A percentile compares a stretch with the other conserved stretches of the same genome.
Evolutionary conservation across 495 filamentous ascomycete genomes (phyloP).

Genomic region (Filosporella fistucella): DNA sequence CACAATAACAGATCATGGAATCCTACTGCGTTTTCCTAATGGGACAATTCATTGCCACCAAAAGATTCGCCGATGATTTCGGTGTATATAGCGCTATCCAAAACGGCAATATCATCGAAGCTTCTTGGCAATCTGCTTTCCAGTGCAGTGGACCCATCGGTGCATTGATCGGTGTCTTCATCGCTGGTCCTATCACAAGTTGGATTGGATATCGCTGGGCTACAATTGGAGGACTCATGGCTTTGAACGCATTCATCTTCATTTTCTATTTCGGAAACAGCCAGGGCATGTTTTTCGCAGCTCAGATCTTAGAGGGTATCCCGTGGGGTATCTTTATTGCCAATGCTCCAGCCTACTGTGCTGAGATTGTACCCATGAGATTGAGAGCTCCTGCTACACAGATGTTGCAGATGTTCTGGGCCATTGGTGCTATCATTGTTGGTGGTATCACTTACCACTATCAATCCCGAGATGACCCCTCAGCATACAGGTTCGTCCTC

Average conservation of each 20-base stretch:
- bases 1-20: constrained; percentile 34
- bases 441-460: constrained; percentile 43
- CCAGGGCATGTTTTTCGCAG: constrained; percentile 36
- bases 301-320: constrained; percentile 58
- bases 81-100: constrained; percentile 41
- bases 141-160: constrained; percentile 61
- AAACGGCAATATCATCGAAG: constrained; percentile 53
- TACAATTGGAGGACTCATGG: constrained; percentile 36
- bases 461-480: not conserved
- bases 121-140: constrained; percentile 70
- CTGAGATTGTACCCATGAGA: constrained; percentile 12
- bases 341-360: constrained; percentile 43
- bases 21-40: constrained; percentile 37
- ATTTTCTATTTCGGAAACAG: constrained; percentile 48
- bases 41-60: constrained; percentile 29
- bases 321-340: constrained; percentile 66
- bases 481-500: constrained; percentile 20
- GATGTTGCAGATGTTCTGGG: constrained; percentile 61
- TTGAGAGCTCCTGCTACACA: constrained; percentile 13
- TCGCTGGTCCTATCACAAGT: constrained; percentile 41
- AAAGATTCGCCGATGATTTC: constrained; percentile 26
- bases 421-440: constrained; percentile 60
- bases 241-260: constrained; percentile 40
- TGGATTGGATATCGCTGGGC: constrained; percentile 40
- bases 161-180: constrained; percentile 69